A percentile compares a stretch with the other conserved stretches of the same genome.
phyloP scores from a whole-genome alignment of 352 stramenopile genomes.

The Pythium phragmitis region DNA sequence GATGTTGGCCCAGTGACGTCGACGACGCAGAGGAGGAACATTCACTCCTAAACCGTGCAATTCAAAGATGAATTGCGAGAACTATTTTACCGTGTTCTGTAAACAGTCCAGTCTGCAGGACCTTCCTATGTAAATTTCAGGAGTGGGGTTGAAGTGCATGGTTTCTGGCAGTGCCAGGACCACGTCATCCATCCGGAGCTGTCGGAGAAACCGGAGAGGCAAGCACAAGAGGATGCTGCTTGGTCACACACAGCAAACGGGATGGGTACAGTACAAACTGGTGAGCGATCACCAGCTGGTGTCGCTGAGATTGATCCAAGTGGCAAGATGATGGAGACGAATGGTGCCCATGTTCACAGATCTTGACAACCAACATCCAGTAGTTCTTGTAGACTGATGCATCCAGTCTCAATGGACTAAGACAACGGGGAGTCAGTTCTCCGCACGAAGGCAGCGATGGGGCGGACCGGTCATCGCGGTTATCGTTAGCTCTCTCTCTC shows the following conservation, averaged over 20 bases:
- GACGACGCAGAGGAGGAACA: background rate
- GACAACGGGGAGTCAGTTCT: too few species aligned
- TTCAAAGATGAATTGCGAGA: slow-evolving; percentile 14
- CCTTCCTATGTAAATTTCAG: background rate
- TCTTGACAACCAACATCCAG: too few species aligned
- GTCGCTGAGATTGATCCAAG: background rate
- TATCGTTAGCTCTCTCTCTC: background rate
- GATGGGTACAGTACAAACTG: background rate
- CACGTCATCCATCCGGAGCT: slow-evolving; percentile 11
- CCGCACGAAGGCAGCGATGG: too few species aligned
- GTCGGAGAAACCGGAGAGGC: background rate
- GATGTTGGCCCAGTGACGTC: background rate
- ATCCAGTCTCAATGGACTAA: too few species aligned
- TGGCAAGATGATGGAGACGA: background rate
- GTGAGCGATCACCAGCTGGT: slow-evolving; percentile 1
- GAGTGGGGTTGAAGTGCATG: slow-evolving; percentile 9
- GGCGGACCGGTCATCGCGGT: too few species aligned
- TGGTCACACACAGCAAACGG: background rate
- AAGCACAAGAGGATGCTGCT: background rate
- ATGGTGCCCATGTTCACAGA: background rate
- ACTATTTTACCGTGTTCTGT: slow-evolving; percentile 1
- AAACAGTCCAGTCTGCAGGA: background rate
- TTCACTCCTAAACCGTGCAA: background rate
- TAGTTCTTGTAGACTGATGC: too few species aligned
- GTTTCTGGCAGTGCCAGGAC: background rate